Evolutionary conservation across 805 yeast species (phyloP), one percentile per base, ranked within the genome.

Genomic region (Brettanomyces nanus): DNA sequence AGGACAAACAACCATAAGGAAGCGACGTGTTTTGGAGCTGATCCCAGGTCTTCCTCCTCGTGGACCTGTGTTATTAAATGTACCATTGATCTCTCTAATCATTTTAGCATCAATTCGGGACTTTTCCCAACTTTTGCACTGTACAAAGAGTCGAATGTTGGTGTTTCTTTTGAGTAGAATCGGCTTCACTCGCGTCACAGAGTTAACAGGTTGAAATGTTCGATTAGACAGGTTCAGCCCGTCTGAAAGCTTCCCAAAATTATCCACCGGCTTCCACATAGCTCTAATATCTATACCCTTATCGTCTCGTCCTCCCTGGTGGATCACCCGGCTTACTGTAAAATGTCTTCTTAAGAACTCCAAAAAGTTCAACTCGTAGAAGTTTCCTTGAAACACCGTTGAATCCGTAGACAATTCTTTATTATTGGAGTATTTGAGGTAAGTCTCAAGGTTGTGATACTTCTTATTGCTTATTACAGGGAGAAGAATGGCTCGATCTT

Each of bases 271-370:
- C 38, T 69, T 56, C 80, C 81, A 75, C 30, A 59, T 59, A 0
- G 80, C 80, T 17, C 69, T 49, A 4, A 77, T 50, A 48, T 77
- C 83, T 4, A 76, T 58, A 0, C 83, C 83, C 37, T 68, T 63
- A 45, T 77, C 83, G 35, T 67, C 65, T 2, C 75, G 61, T 1
- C 81, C 79, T 1, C 83, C 83, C 28, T 62, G 66, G 30, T 72
- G 67, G 2, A 59, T 43, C 33, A 74, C 39, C 25, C 61, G 50
- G 13, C 49, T 46, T 31, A 72, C 60, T 15, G 62, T 52, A 19
- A 74, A 58, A n/a, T 53, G 45, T 2, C 54, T 35, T 40, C 62
- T 59, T 4, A 77, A 53, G 26, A 63, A 57, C 4, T 58, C 57
- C 43, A 66, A 60, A 20, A 69, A 61, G 2, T 64, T 51, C 15